Conservation (phyloP, 192 early-diverging fungal genomes). For the Coemansia sp. region DNA sequence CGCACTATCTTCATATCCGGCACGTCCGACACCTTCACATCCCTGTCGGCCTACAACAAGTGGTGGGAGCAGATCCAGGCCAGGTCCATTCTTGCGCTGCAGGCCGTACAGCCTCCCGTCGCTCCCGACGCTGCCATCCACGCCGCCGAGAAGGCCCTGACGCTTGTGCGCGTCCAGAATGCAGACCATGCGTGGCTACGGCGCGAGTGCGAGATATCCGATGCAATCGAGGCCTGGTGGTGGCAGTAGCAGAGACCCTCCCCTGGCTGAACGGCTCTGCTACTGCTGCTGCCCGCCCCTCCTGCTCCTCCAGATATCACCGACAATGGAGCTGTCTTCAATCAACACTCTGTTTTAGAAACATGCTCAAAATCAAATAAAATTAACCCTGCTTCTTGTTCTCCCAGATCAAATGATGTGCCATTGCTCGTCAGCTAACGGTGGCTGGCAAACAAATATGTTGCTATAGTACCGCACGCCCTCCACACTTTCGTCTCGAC, state of each 20-base stretch:
- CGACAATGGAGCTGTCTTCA: too few species aligned
- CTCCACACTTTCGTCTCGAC: slow-evolving; percentile 84
- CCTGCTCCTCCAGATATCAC: background rate
- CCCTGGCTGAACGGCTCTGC: too few species aligned
- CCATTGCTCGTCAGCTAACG: background rate
- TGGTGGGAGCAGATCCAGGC: slow-evolving; percentile 45
- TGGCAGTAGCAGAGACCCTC: slow-evolving; percentile 9
- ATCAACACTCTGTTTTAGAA: too few species aligned
- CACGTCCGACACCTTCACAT: slow-evolving; percentile 43
- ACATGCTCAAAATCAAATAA: too few species aligned
- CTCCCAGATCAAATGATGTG: background rate
- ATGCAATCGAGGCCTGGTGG: slow-evolving; percentile 43
- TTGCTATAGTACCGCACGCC: slow-evolving; percentile 86
- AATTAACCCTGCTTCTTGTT: background rate
- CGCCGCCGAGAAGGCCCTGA: slow-evolving; percentile 31
- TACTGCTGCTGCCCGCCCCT: background rate
- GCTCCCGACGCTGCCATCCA: slow-evolving; percentile 9
- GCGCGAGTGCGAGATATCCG: slow-evolving; percentile 47
- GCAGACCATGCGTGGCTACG: slow-evolving; percentile 54
- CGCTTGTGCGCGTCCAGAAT: slow-evolving; percentile 23
- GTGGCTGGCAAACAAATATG: slow-evolving; percentile 34
- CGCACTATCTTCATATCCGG: slow-evolving; percentile 45
- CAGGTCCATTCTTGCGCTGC: slow-evolving; percentile 16
- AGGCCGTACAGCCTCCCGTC: slow-evolving; percentile 3
- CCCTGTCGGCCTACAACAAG: slow-evolving; percentile 24